phyloP scores from a whole-genome alignment of 2,329 filamentous ascomycete species.

The Colletotrichum tropicicola region DNA sequence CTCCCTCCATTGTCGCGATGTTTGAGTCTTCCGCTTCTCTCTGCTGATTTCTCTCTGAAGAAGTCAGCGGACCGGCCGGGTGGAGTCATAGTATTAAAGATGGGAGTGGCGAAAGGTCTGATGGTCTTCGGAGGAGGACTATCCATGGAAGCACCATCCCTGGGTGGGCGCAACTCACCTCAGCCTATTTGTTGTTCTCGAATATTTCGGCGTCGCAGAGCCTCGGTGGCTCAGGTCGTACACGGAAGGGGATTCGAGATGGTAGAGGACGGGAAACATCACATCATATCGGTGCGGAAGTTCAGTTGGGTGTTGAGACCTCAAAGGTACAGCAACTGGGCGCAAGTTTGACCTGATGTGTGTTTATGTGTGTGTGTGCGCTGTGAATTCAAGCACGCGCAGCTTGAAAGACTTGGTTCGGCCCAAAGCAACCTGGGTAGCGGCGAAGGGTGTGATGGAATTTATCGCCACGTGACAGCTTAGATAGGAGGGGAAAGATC shows the following conservation, averaged over 20 bases:
- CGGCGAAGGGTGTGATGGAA: constrained; percentile 9
- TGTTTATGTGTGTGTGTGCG: too few species aligned
- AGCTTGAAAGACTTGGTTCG: background rate
- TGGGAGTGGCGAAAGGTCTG: background rate
- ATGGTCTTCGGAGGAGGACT: too few species aligned
- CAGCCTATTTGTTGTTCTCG: constrained; percentile 19
- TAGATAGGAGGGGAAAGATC: background rate
- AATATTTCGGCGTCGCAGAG: constrained; percentile 31
- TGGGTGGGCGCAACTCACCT: constrained; percentile 23
- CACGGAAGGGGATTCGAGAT: constrained; percentile 30
- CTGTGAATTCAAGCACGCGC: constrained; percentile 1
- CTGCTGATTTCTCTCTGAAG: background rate
- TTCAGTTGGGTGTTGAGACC: constrained; percentile 5
- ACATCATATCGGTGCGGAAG: constrained; percentile 32
- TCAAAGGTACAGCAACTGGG: constrained; percentile 11
- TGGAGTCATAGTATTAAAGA: background rate
- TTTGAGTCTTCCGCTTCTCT: background rate
- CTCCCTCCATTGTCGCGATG: constrained; percentile 75
- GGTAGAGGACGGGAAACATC: constrained; percentile 18
- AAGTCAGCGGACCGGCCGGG: background rate
- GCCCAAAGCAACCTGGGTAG: background rate
- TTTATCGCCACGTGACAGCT: constrained; percentile 4
- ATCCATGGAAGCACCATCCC: too few species aligned
- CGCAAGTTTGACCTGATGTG: background rate
- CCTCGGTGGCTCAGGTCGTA: constrained; percentile 32